Base-by-base conservation (phyloP, 108 stramenopile species). In the Cyclotella choctawhatcheeana region DNA sequence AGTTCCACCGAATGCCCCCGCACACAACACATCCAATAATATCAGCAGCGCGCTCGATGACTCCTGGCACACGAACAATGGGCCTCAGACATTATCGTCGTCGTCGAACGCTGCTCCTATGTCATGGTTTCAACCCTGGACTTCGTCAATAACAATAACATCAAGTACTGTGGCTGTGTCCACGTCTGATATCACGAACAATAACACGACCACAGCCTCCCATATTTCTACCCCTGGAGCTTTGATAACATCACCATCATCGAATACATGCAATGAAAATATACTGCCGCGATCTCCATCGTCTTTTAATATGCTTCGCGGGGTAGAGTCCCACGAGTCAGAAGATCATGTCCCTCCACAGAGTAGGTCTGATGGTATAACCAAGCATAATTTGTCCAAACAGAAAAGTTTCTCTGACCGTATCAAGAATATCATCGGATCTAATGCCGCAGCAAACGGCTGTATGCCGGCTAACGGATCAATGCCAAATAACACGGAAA, bases 121-220 rank as follows among this genome's bases (percentile, higher is more conserved):
- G 47, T 40, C 79, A 29, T 80, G 79, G 79, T 69, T 80, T 35
- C 73, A 71, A 0, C 44, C 71, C 17, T 80, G 71, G 79, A 58
- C 71, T 32, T n/a, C 67, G 67, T 13, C 79, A 5, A 35, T 61
- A 3, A 58, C 54, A 58, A 20, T 25, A 21, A 27, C 65, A 34
- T 16, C 59, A 7, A 62, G 55, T 34, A 51, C 27, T 26, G 6
- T 29, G 67, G 59, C 7, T 52, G 10, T 20, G 16, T 5, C 50
- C 0, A 35, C 65, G 5, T 2, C 35, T 2, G 3, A 1, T 45
- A 12, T 26, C 18, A 18, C 56, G 6, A 14, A 29, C 5, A 0
- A 58, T 18, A 34, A 14, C 5, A 34, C 1, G 17, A 8, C 2
- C 1, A 34, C 3, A 1, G 29, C n/a, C n/a, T n/a, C n/a, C n/a